Evolutionary conservation across 2,329 filamentous ascomycete species (phyloP).

Genomic region (Colletotrichum coccodes): DNA sequence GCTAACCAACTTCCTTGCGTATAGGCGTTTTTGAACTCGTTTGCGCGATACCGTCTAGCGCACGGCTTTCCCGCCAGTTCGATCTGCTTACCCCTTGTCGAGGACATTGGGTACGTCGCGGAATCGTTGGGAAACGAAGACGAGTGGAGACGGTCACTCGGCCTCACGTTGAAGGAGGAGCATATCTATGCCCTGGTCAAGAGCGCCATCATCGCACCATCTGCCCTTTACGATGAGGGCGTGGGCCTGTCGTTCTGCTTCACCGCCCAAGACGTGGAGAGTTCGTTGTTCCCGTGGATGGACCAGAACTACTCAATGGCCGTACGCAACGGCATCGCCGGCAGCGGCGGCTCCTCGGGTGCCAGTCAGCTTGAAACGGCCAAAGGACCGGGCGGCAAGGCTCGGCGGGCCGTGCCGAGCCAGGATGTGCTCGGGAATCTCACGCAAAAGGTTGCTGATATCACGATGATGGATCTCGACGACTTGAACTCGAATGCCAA

Average conservation of each 20-base stretch:
- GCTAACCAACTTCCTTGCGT: too few relatives aligned
- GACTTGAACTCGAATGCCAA: neutral
- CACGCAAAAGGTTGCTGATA: neutral
- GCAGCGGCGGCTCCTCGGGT: neutral
- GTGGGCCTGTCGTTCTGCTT: neutral
- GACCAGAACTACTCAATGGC: conserved; percentile 4
- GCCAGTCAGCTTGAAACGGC: too few relatives aligned
- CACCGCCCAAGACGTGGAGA: neutral
- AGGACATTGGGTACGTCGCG: conserved; percentile 8
- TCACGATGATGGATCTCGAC: neutral
- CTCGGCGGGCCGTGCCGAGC: neutral
- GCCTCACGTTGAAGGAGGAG: neutral
- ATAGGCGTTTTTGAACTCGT: conserved; percentile 1
- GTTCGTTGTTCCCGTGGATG: conserved; percentile 1
- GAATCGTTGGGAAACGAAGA: conserved; percentile 1
- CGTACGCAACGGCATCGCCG: neutral
- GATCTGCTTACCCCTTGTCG: neutral
- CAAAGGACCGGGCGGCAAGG: neutral
- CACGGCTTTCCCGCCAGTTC: neutral
- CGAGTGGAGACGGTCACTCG: neutral
- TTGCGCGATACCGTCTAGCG: neutral
- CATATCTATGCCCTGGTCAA: conserved; percentile 8
- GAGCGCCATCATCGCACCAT: neutral
- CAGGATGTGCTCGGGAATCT: neutral
- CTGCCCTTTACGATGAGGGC: neutral